A percentile compares a stretch with the other conserved stretches of the same genome.
Conservation (phyloP, 768 basidiomycete species). For the Sarcodon aspratus region DNA sequence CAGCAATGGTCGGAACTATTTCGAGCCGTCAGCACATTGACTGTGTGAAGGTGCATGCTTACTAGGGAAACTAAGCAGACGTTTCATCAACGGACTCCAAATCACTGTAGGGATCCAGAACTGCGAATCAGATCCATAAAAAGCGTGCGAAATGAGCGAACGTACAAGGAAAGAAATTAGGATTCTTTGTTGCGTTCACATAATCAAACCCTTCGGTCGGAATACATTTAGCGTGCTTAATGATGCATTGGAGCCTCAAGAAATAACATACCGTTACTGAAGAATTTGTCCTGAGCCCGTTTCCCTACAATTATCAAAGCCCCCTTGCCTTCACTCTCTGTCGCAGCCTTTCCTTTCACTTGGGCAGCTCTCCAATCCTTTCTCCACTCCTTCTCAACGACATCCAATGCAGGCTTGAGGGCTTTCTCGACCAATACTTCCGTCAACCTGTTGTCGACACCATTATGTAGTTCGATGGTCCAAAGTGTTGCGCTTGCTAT, state of each 20-base stretch:
- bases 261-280: constrained; percentile 59
- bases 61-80: constrained; percentile 74
- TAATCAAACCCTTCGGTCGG: constrained; percentile 48
- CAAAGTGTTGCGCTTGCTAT: constrained; percentile 52
- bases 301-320: constrained; percentile 71
- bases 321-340: constrained; percentile 39
- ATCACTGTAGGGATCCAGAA: constrained; percentile 31
- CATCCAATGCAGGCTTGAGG: constrained; percentile 59
- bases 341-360: constrained; percentile 25
- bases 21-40: neutral
- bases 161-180: constrained; percentile 57
- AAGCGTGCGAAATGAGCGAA: neutral
- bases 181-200: constrained; percentile 35
- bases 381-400: constrained; percentile 65
- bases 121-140: neutral
- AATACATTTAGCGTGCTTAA: neutral
- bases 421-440: constrained; percentile 43
- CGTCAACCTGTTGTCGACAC: constrained; percentile 61
- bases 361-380: constrained; percentile 33
- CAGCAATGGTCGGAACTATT: constrained; percentile 67
- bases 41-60: constrained; percentile 11
- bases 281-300: constrained; percentile 75
- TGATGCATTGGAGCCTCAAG: neutral
- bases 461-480: constrained; percentile 77
- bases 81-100: constrained; percentile 60